Base-by-base conservation (phyloP, 192 early-diverging fungal species). In the Coemansia sp. region DNA sequence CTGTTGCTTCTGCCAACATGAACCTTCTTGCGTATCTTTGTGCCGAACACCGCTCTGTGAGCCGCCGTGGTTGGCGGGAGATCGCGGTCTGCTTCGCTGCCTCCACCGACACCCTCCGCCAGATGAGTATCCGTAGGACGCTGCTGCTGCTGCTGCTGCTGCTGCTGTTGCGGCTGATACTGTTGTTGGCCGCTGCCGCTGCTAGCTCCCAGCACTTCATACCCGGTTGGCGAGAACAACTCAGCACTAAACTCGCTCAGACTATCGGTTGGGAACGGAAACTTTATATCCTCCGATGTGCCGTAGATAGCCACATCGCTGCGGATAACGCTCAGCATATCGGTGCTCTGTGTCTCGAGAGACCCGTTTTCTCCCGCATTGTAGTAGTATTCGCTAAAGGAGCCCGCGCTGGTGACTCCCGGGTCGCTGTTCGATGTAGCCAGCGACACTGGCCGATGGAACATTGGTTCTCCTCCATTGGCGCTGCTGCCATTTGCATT, bases 281-380 rank as follows among this genome's bases (percentile, higher is more conserved):
- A 81, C 51, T 81, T 81, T 7, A 76, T 68, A 48, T 81, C 79
- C 9, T 81, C 79, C 51, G 56, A 65, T 6, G 77, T 69, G 25
- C 74, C 74, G 46, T 81, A 81, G 14, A 81, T 73, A 19, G 79
- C 79, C 0, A 81, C 68, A 32, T 81, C 79, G 45, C 74, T 76
- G 9, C 74, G 74, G 22, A 81, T 65, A 19, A 76, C 16, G 49
- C 79, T 81, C 25, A 67, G 59, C 19, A 74, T 72, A 41, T 81
- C 76, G 2, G 57, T 41, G 57, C 39, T 59, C 57, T 59, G 38
- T n/a, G 57, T 40, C 19, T 72, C 74, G 8, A 53, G 48, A 6
- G 49, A 49, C 19, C 63, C 63, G 53, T 44, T 42, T 9, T 59
- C 57, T 3, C 39, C 57, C 8, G 57, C 39, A n/a, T 59, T 59